Evolutionary conservation across 1,284 basidiomycete species (phyloP).

Genomic region (Vanrija sp.): DNA sequence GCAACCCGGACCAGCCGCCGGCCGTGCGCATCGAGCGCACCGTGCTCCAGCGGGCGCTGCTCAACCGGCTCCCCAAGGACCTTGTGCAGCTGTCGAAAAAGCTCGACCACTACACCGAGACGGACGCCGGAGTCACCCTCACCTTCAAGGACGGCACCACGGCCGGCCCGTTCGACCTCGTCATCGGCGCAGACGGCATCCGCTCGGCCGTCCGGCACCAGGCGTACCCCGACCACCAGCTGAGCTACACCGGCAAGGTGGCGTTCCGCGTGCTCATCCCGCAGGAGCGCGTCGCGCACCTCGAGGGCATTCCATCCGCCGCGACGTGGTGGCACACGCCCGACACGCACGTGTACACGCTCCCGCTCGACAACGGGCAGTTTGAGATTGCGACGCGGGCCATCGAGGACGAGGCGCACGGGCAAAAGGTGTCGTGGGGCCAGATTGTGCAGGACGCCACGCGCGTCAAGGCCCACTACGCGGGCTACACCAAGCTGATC

Average conservation of each 20-base stretch:
- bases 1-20: conserved; percentile 17
- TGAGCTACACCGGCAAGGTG: conserved; percentile 31
- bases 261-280: conserved; percentile 27
- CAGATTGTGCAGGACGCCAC: conserved; percentile 10
- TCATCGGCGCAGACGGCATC: conserved; percentile 38
- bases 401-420: conserved; percentile 15
- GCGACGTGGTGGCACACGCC: conserved; percentile 27
- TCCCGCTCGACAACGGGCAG: conserved; percentile 22
- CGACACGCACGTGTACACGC: conserved; percentile 29
- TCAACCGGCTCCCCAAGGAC: conserved; percentile 19
- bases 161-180: conserved; percentile 25
- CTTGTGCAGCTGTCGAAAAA: conserved; percentile 28
- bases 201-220: conserved; percentile 29
- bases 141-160: conserved; percentile 22
- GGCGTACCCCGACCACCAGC: conserved; percentile 27
- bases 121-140: conserved; percentile 13
- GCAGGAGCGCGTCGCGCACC: conserved; percentile 23
- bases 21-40: conserved; percentile 26
- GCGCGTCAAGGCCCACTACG: conserved; percentile 20
- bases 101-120: conserved; percentile 15
- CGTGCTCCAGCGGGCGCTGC: conserved; percentile 30
- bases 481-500: conserved; percentile 24
- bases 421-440: conserved; percentile 27
- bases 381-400: conserved; percentile 30
- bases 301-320: conserved; percentile 18